Conservation (phyloP, 164 flowering plant genomes). For the Chloranthus sessilifolius region DNA sequence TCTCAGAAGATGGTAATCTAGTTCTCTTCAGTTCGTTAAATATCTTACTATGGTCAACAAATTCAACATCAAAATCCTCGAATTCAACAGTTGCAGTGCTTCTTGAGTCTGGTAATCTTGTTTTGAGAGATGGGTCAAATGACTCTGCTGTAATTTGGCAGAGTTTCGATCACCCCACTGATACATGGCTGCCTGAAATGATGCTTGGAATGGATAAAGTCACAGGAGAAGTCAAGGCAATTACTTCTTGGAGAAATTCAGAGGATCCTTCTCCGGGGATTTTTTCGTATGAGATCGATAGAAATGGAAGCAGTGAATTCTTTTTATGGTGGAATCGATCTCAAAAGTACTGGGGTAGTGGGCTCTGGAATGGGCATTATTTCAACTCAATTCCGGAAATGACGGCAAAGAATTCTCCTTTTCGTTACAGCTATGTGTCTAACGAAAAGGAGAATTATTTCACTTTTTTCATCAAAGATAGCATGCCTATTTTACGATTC, state of each 20-base stretch:
- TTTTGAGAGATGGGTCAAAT: slow-evolving; percentile 10
- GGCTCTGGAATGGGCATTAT: slow-evolving; percentile 8
- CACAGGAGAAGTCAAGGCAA: neutral
- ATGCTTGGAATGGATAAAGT: slow-evolving; percentile 4
- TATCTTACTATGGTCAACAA: slow-evolving; percentile 9
- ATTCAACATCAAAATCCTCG: neutral
- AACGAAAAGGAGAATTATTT: slow-evolving; percentile 13
- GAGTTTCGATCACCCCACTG: slow-evolving; percentile 13
- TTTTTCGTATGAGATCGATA: slow-evolving; percentile 7
- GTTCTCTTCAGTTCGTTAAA: slow-evolving; percentile 14
- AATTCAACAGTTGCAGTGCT: slow-evolving; percentile 6
- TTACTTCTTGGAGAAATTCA: slow-evolving; percentile 16
- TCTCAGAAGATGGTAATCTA: slow-evolving; percentile 28
- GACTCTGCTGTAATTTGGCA: slow-evolving; percentile 1
- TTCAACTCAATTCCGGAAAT: slow-evolving; percentile 20
- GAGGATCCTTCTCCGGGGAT: slow-evolving; percentile 15
- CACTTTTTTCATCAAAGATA: slow-evolving; percentile 2
- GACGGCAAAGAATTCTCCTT: slow-evolving; percentile 1
- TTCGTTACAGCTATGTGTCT: slow-evolving; percentile 9
- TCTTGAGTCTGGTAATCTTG: slow-evolving; percentile 24
- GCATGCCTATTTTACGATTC: slow-evolving; percentile 4
- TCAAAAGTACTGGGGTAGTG: slow-evolving; percentile 13
- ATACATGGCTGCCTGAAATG: slow-evolving; percentile 10
- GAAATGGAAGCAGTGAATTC: neutral
- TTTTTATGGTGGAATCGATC: slow-evolving; percentile 9